Evolutionary conservation across 257 asterid genomes (phyloP).

Genomic region (Solanum pinnatisectum): DNA sequence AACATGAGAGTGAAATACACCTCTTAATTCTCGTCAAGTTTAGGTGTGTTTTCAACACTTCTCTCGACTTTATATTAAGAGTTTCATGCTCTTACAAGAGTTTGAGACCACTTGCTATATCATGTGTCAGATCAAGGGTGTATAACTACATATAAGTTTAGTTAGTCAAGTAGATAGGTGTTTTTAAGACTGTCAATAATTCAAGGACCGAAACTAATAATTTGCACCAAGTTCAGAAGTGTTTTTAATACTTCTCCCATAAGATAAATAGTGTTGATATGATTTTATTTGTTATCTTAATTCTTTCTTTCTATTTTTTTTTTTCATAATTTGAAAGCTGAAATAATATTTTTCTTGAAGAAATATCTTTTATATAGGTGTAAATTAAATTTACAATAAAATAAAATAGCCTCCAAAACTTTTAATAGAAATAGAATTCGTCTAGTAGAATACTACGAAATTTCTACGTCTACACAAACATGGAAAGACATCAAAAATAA

Average conservation of each 20-base stretch:
- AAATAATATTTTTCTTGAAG: neutral
- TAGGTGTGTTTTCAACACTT: no score
- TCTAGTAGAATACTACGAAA: neutral
- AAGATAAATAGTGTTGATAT: no score
- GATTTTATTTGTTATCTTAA: no score
- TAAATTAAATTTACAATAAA: neutral
- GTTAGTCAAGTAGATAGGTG: neutral
- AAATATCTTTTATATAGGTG: neutral
- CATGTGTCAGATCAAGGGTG: neutral
- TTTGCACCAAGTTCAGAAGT: fast-evolving
- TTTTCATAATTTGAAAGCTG: no score
- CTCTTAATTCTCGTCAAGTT: no score
- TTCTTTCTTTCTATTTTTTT: no score
- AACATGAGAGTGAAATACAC: no score
- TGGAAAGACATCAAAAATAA: neutral
- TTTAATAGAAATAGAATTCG: neutral
- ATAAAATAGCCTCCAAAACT: neutral
- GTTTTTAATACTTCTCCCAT: no score
- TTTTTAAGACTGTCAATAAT: no score
- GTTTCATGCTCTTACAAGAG: neutral
- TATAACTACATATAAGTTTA: no score
- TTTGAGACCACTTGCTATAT: neutral
- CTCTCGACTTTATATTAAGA: no score
- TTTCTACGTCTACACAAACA: neutral
- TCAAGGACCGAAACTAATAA: no score